These are phyloP conservation scores for Penicillium pulvis DNA, from an alignment of 495 filamentous ascomycete species.

Conservation along the genomic window DNA sequence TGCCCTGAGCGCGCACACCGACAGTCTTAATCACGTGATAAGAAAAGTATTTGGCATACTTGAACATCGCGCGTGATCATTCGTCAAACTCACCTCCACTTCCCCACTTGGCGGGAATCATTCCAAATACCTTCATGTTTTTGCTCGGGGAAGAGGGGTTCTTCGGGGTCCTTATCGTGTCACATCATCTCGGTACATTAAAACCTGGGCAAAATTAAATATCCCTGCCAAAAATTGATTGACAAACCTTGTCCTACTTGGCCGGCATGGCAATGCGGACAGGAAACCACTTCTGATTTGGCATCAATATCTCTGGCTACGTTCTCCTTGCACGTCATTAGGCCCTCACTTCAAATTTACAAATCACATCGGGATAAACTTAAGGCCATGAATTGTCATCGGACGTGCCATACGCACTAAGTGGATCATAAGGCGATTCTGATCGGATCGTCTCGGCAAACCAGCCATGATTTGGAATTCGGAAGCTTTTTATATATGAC, in stretches of 20 bases:
- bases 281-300: neutral
- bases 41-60: neutral
- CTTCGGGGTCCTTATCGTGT: neutral
- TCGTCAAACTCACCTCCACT: neutral
- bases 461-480: neutral
- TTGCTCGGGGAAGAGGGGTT: neutral
- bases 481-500: neutral
- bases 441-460: neutral
- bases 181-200: neutral
- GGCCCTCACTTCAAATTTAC: neutral
- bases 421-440: neutral
- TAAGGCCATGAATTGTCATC: neutral
- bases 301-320: neutral
- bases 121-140: neutral
- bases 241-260: neutral
- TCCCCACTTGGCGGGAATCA: neutral
- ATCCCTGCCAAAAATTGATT: neutral
- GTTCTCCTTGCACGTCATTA: neutral
- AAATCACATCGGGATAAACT: neutral
- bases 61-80: neutral
- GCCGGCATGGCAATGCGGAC: neutral
- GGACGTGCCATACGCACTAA: neutral
- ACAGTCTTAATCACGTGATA: neutral
- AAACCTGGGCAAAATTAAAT: neutral
- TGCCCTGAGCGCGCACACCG: neutral